Conservation (phyloP, 768 basidiomycete species). For the Phaeotremella fagi region DNA sequence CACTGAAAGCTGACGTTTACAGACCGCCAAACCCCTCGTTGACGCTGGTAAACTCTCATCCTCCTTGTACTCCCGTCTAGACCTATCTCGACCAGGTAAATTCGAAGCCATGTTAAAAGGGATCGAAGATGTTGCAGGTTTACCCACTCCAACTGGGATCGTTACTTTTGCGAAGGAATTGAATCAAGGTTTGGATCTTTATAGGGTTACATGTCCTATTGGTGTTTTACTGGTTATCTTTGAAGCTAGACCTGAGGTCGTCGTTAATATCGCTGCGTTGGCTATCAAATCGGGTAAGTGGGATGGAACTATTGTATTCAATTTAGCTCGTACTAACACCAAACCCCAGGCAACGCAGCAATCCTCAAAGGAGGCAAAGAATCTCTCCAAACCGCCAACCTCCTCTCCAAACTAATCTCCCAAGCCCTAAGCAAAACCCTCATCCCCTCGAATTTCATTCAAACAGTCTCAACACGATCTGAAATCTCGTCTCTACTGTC, state of each 20-base stretch:
- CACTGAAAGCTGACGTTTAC: slow-evolving; percentile 12
- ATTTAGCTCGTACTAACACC: no score
- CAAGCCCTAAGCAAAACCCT: slow-evolving; percentile 66
- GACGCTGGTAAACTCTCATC: slow-evolving; percentile 76
- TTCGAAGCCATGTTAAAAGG: slow-evolving; percentile 94
- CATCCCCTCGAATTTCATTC: slow-evolving; percentile 76
- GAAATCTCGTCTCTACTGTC: slow-evolving; percentile 83
- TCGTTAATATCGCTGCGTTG: slow-evolving; percentile 91
- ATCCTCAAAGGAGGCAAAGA: slow-evolving; percentile 98
- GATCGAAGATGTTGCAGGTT: slow-evolving; percentile 72
- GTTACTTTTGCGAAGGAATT: slow-evolving; percentile 86
- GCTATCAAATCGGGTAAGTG: slow-evolving; percentile 89
- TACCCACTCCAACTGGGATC: slow-evolving; percentile 80
- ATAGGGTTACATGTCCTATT: slow-evolving; percentile 92
- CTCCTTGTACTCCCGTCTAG: slow-evolving; percentile 78
- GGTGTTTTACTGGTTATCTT: slow-evolving; percentile 95
- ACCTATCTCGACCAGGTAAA: slow-evolving; percentile 68
- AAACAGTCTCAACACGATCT: slow-evolving; percentile 81
- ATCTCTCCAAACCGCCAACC: slow-evolving; percentile 69
- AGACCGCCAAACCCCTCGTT: slow-evolving; percentile 75
- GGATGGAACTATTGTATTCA: no score
- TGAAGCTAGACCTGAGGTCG: slow-evolving; percentile 94
- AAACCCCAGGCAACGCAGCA: slow-evolving; percentile 78
- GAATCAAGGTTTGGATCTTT: slow-evolving; percentile 79
- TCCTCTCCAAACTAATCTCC: slow-evolving; percentile 76